Evolutionary conservation across 2,329 filamentous ascomycete genomes (phyloP).

Genomic region (Ascochyta clinopodiicola): DNA sequence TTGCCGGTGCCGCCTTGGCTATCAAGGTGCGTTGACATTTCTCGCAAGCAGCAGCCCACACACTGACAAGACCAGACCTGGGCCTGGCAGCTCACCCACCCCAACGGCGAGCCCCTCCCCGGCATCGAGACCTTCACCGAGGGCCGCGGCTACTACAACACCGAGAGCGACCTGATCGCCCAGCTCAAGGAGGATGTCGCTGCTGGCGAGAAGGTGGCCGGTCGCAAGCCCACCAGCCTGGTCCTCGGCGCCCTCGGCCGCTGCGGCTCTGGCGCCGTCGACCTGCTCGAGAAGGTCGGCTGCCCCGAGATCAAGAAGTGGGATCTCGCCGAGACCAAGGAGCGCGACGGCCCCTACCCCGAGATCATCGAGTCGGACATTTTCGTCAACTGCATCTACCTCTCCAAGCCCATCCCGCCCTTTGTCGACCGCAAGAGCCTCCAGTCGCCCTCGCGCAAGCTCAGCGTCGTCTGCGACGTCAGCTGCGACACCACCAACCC

Average conservation of each 20-base stretch:
- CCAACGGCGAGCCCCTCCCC: conserved; percentile 69
- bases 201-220: conserved; percentile 69
- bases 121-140: conserved; percentile 62
- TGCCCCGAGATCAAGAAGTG: conserved; percentile 73
- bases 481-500: conserved; percentile 74
- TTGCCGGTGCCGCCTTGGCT: conserved; percentile 56
- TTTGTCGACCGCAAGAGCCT: conserved; percentile 79
- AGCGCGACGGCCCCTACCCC: conserved; percentile 71
- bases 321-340: conserved; percentile 79
- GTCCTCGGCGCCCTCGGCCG: conserved; percentile 82
- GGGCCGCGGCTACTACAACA: conserved; percentile 67
- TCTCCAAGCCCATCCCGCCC: conserved; percentile 76
- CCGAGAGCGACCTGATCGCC: conserved; percentile 74
- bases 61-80: conserved; percentile 65
- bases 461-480: conserved; percentile 67
- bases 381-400: conserved; percentile 71
- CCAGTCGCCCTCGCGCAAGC: conserved; percentile 69
- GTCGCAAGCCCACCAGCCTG: conserved; percentile 74
- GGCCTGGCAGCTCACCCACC: conserved; percentile 80
- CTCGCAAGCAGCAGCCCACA: too few species aligned
- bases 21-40: conserved; percentile 38
- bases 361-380: conserved; percentile 73
- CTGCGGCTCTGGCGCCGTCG: conserved; percentile 84
- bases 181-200: conserved; percentile 76
- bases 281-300: conserved; percentile 77